A percentile compares a stretch with the other conserved stretches of the same genome.
Conservation (phyloP, 2,329 filamentous ascomycete genomes). For the Alternaria alternata region DNA sequence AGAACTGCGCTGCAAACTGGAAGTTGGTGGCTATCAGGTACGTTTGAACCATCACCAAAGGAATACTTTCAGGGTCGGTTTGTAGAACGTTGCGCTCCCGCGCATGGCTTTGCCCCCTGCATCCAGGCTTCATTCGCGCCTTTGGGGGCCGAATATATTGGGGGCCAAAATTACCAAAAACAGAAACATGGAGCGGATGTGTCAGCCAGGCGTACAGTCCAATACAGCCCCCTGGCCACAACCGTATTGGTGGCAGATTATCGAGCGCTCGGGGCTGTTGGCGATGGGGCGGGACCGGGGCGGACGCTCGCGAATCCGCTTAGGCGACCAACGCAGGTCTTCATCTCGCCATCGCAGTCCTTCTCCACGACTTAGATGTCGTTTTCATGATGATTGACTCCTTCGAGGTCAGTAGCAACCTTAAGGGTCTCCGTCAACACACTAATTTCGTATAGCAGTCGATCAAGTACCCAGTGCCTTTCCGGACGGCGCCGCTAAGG, state of each 20-base stretch:
- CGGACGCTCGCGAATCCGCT: not conserved
- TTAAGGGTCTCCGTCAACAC: not conserved
- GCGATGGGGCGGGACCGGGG: not conserved
- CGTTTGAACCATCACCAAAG: not conserved
- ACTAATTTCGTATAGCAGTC: slow-evolving; percentile 4
- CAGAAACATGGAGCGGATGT: not conserved
- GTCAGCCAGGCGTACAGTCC: slow-evolving; percentile 4
- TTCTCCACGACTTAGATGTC: not conserved
- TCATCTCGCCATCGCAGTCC: not conserved
- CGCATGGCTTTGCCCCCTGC: slow-evolving; percentile 6
- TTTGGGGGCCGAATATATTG: slow-evolving; percentile 12
- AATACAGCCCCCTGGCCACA: not conserved
- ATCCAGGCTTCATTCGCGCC: not conserved
- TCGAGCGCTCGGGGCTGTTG: not conserved
- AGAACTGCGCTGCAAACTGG: not conserved
- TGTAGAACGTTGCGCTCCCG: not conserved
- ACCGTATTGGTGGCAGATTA: not conserved
- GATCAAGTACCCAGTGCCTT: slow-evolving; percentile 22
- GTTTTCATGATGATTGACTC: slow-evolving; percentile 8
- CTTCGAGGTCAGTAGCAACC: slow-evolving; percentile 6
- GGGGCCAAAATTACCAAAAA: slow-evolving; percentile 16
- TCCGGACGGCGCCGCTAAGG: slow-evolving; percentile 13
- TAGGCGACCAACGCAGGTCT: not conserved
- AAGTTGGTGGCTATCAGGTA: not conserved
- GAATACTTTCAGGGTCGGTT: not conserved